These are phyloP conservation scores for Leccinum colubrinum DNA, from an alignment of 1,284 basidiomycete genomes.

Conservation along the genomic window DNA sequence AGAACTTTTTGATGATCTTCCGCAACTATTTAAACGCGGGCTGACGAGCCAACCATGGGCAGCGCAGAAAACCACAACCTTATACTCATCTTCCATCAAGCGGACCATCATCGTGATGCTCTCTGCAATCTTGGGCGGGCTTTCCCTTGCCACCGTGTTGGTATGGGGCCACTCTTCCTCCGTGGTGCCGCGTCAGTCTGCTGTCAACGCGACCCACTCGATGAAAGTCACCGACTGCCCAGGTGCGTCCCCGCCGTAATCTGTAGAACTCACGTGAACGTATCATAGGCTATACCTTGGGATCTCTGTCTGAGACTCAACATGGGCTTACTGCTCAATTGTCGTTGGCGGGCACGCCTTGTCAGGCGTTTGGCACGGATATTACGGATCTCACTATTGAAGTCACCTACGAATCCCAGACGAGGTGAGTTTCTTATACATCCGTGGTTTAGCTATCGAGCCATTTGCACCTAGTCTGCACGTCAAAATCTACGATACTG, in stretches of 20 bases:
- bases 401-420: constrained; percentile 61
- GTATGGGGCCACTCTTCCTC: constrained; percentile 11
- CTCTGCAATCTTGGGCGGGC: constrained; percentile 17
- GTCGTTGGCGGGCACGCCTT: constrained; percentile 55
- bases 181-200: constrained; percentile 5
- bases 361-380: constrained; percentile 74
- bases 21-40: background rate
- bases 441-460: background rate
- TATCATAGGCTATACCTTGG: constrained; percentile 50
- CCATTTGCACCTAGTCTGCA: constrained; percentile 49
- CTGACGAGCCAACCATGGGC: background rate
- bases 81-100: background rate
- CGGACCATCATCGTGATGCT: constrained; percentile 13
- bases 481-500: constrained; percentile 74
- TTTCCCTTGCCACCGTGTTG: constrained; percentile 17
- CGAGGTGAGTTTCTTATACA: constrained; percentile 32
- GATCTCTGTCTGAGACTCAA: constrained; percentile 41
- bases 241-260: constrained; percentile 14
- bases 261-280: no score
- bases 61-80: background rate
- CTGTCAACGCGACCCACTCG: constrained; percentile 12
- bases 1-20: background rate
- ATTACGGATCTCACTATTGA: constrained; percentile 53
- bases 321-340: constrained; percentile 58
- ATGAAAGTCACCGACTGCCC: constrained; percentile 30